These are phyloP conservation scores for Angomonas ambiguus DNA, from an alignment of 208 protist species.

Conservation along the genomic window DNA sequence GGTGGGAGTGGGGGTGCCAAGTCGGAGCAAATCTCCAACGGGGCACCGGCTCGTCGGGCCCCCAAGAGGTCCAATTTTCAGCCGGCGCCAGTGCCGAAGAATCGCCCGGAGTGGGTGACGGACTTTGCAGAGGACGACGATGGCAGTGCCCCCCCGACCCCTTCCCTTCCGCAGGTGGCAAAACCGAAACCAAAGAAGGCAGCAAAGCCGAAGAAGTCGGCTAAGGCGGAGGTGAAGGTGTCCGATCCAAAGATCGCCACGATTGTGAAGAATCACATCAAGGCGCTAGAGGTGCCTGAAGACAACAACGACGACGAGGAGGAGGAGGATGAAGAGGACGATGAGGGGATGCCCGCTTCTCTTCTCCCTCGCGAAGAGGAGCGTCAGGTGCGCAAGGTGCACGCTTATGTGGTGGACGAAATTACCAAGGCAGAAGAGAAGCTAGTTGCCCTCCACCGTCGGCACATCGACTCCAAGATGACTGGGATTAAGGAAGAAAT, in stretches of 20 bases:
- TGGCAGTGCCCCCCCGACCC: slow-evolving; percentile 5
- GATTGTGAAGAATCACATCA: slow-evolving; percentile 84
- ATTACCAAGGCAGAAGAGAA: slow-evolving; percentile 94
- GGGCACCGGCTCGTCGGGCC: slow-evolving; percentile 11
- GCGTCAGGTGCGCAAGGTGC: slow-evolving; percentile 82
- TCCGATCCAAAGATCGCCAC: slow-evolving; percentile 87
- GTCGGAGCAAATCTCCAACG: slow-evolving; percentile 41
- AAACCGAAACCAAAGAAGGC: slow-evolving; percentile 11
- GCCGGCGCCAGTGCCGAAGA: slow-evolving; percentile 28
- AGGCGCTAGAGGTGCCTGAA: slow-evolving; percentile 46
- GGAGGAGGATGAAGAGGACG: slow-evolving; percentile 28
- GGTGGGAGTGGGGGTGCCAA: slow-evolving; percentile 32
- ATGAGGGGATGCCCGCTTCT: not conserved
- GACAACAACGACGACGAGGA: slow-evolving; percentile 64
- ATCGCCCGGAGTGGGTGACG: slow-evolving; percentile 70
- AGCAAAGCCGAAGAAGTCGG: slow-evolving; percentile 14
- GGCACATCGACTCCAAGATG: slow-evolving; percentile 93
- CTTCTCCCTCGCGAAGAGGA: slow-evolving; percentile 47
- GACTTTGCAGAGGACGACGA: slow-evolving; percentile 51
- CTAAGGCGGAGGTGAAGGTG: slow-evolving; percentile 28
- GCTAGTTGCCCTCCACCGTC: slow-evolving; percentile 85
- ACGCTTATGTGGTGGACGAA: slow-evolving; percentile 88
- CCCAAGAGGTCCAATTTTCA: slow-evolving; percentile 36
- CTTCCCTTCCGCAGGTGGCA: slow-evolving; percentile 14
- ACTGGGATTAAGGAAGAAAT: slow-evolving; percentile 93